Conservation (phyloP, 2,329 filamentous ascomycete species). For the Plectosphaerella cucumerina region DNA sequence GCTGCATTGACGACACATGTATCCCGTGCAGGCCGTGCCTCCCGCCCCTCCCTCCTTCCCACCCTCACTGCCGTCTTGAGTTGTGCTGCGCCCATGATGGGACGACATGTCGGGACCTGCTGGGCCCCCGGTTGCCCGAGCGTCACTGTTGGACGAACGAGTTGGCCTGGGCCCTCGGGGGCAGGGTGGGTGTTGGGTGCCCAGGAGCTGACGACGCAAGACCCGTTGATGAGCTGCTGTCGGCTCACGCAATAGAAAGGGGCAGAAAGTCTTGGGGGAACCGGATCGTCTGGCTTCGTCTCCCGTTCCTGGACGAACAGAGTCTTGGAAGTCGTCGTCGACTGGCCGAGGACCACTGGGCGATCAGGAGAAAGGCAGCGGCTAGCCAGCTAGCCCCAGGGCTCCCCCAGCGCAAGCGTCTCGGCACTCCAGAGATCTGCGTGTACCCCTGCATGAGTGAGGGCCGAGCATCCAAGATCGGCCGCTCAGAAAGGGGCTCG, state of each 20-base stretch:
- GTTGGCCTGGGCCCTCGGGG: background rate
- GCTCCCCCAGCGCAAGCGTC: background rate
- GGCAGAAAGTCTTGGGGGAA: background rate
- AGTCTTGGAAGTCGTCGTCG: background rate
- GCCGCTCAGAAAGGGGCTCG: background rate
- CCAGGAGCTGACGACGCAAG: background rate
- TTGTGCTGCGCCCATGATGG: background rate
- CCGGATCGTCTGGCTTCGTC: background rate
- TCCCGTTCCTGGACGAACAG: background rate
- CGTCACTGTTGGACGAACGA: background rate
- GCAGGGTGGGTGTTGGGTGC: background rate
- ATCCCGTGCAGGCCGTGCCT: background rate
- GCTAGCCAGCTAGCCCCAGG: background rate
- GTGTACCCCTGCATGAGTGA: background rate
- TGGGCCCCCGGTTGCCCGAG: background rate
- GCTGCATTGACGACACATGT: background rate
- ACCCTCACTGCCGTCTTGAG: too few species aligned
- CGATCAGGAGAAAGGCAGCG: background rate
- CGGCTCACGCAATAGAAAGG: background rate
- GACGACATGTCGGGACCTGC: background rate
- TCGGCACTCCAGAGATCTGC: background rate
- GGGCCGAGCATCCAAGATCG: background rate
- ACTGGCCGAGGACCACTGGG: background rate
- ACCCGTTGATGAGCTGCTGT: background rate
- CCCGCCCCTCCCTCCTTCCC: too few species aligned